Conservation (phyloP, 2,329 filamentous ascomycete species). For the Cercospora sp. region DNA sequence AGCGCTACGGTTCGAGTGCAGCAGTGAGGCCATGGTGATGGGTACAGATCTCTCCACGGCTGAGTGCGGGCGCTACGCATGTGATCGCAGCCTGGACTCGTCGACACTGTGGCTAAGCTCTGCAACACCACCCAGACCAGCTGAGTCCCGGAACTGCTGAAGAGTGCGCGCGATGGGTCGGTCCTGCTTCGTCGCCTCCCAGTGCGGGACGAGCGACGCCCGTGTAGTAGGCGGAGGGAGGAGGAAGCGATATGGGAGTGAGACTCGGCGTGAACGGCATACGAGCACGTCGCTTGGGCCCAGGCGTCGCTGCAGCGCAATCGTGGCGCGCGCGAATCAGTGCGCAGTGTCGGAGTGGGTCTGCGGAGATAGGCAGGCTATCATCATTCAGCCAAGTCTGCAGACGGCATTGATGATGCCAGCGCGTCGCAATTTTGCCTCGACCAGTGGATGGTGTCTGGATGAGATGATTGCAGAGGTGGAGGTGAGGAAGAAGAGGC, state of each 20-base stretch:
- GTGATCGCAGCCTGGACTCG: constrained; percentile 10
- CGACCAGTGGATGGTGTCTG: not conserved
- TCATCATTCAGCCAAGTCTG: not conserved
- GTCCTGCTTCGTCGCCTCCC: not conserved
- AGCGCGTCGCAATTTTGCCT: not conserved
- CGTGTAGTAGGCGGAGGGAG: not conserved
- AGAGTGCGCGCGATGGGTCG: not conserved
- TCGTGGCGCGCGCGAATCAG: not conserved
- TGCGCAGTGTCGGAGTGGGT: not conserved
- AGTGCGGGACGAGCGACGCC: not conserved
- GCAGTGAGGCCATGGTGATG: constrained; percentile 16
- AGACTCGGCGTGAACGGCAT: not conserved
- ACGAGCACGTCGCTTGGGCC: not conserved
- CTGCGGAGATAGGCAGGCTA: not conserved
- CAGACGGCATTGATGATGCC: not conserved
- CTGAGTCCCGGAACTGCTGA: not conserved
- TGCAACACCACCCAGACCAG: not conserved
- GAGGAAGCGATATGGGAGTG: not conserved
- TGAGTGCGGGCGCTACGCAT: constrained; percentile 4
- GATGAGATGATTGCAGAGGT: not conserved
- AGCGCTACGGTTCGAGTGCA: constrained; percentile 22
- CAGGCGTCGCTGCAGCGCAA: not conserved
- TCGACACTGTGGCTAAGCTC: constrained; percentile 4
- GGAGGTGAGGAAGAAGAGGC: not conserved
- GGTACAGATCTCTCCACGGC: not conserved